Evolutionary conservation across 2,329 filamentous ascomycete species (phyloP).

Genomic region (Ophiostoma himal-ulmi): DNA sequence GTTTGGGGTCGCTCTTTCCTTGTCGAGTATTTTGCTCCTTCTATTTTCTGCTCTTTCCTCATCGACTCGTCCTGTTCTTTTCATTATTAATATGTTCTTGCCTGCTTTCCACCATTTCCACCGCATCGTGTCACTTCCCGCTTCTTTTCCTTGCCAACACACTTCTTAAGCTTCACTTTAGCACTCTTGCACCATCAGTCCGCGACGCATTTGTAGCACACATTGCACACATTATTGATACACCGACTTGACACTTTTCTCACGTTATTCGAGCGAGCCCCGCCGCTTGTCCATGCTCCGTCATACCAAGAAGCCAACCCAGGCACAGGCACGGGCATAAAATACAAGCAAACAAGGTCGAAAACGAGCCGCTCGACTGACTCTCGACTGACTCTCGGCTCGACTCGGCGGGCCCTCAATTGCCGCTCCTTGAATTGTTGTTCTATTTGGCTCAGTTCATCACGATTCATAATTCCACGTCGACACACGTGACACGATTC

Average conservation of each 20-base stretch:
- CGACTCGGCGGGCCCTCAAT: background rate
- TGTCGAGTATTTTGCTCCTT: conserved; percentile 4
- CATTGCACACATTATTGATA: background rate
- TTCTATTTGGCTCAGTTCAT: background rate
- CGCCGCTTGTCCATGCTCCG: background rate
- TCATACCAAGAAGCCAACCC: background rate
- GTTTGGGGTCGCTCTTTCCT: conserved; percentile 4
- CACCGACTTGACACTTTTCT: background rate
- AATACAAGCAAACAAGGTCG: background rate
- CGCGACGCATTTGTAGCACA: background rate
- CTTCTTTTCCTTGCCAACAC: background rate
- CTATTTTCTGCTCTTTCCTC: background rate
- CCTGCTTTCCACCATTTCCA: background rate
- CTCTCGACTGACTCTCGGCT: background rate
- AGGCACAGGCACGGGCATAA: background rate
- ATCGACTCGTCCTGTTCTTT: background rate
- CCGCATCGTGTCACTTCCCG: background rate
- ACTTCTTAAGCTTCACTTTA: background rate
- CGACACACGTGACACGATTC: background rate
- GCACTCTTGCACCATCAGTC: background rate
- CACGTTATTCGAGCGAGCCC: background rate
- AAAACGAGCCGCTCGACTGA: background rate
- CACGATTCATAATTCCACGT: background rate
- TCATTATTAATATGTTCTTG: background rate
- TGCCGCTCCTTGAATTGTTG: background rate